Percentiles rank a stretch among this genome's conserved stretches.
phyloP scores from a whole-genome alignment of 2,329 filamentous ascomycete species.

The Aspergillus ochraceus region DNA sequence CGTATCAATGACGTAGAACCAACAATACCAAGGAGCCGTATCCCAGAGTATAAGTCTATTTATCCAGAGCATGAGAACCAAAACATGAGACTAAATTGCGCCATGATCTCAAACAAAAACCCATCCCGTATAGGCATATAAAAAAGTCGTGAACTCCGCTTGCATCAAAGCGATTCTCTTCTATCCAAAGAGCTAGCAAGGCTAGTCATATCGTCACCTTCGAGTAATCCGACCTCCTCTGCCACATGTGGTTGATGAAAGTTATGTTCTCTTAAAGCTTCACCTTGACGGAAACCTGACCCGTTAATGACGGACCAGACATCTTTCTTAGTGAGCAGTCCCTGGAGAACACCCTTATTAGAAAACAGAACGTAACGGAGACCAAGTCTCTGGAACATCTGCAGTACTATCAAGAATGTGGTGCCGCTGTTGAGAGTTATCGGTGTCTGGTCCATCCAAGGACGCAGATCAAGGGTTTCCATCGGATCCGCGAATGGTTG shows the following conservation, averaged over 20 bases:
- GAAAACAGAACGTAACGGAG: constrained; percentile 86
- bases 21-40: too few relatives aligned
- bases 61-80: not conserved
- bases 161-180: constrained; percentile 29
- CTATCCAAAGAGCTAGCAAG: constrained; percentile 33
- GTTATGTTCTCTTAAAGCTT: constrained; percentile 29
- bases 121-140: not conserved
- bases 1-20: too few relatives aligned
- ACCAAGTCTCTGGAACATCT: constrained; percentile 93
- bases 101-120: not conserved
- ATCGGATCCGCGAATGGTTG: constrained; percentile 77
- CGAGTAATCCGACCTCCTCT: constrained; percentile 41
- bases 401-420: constrained; percentile 79
- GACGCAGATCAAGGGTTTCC: constrained; percentile 79
- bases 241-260: constrained; percentile 27
- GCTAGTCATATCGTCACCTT: constrained; percentile 32
- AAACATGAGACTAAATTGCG: not conserved
- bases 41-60: not conserved
- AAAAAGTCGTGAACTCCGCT: too few relatives aligned
- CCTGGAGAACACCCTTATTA: constrained; percentile 77
- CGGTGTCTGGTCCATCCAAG: constrained; percentile 99
- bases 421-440: constrained; percentile 80
- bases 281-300: constrained; percentile 55
- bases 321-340: constrained; percentile 94
- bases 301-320: constrained; percentile 91